Percentiles rank a stretch among this genome's conserved stretches.
phyloP scores from a whole-genome alignment of 2,329 filamentous ascomycete species.

The Cadophora malorum region DNA sequence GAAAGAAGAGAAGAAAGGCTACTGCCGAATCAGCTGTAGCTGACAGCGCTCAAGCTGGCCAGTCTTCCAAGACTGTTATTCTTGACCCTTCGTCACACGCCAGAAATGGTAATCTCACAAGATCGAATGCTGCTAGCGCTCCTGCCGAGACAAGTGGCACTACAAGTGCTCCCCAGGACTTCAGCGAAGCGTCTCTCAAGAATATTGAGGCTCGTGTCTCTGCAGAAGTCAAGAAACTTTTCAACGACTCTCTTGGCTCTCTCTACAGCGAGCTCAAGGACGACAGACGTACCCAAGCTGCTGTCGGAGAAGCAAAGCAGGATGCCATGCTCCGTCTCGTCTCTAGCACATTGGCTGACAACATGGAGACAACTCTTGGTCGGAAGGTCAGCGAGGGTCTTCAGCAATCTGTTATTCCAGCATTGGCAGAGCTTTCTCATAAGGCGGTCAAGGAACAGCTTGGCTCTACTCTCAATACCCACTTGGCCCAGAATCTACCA shows the following conservation, averaged over 20 bases:
- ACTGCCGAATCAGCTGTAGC: slow-evolving; percentile 34
- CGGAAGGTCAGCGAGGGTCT: slow-evolving; percentile 67
- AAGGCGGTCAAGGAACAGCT: slow-evolving; percentile 76
- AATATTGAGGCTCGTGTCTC: slow-evolving; percentile 56
- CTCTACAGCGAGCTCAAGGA: slow-evolving; percentile 69
- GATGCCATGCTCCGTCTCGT: slow-evolving; percentile 73
- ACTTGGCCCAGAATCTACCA: slow-evolving; percentile 47
- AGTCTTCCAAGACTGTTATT: slow-evolving; percentile 43
- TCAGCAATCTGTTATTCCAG: slow-evolving; percentile 76
- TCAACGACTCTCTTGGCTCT: slow-evolving; percentile 65
- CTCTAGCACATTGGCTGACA: slow-evolving; percentile 71
- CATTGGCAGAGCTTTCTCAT: slow-evolving; percentile 70
- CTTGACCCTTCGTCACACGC: slow-evolving; percentile 43
- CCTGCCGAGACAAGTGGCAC: slow-evolving; percentile 29
- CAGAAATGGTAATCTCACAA: slow-evolving; percentile 38
- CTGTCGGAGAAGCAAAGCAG: slow-evolving; percentile 68
- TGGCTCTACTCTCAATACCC: slow-evolving; percentile 61
- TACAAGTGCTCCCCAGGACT: slow-evolving; percentile 29
- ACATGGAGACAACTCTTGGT: slow-evolving; percentile 59
- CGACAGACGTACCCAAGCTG: slow-evolving; percentile 70
- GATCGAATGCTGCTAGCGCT: slow-evolving; percentile 32
- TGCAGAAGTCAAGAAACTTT: slow-evolving; percentile 54
- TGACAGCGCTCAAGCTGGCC: slow-evolving; percentile 31
- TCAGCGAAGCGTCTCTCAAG: slow-evolving; percentile 55
- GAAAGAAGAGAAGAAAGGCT: slow-evolving; percentile 75